phyloP scores from a whole-genome alignment of 148 eudicot species.

The Amaranthus cruentus region DNA sequence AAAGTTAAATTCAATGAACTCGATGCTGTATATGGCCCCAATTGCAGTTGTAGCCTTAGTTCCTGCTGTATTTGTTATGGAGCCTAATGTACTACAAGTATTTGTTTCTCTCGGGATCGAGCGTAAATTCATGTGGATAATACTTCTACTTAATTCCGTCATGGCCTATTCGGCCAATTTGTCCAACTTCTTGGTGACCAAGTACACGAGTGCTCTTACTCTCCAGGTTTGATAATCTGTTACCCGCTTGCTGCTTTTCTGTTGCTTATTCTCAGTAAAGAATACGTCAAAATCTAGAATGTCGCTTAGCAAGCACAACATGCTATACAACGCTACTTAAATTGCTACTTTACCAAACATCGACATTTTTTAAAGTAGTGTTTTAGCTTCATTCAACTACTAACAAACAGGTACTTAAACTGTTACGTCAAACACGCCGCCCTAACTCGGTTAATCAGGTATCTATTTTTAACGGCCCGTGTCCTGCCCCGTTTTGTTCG shows the following conservation, averaged over 20 bases:
- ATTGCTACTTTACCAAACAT: too few species aligned
- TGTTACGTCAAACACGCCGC: too few species aligned
- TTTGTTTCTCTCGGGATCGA: conserved; percentile 49
- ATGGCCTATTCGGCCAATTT: conserved; percentile 94
- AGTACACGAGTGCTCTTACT: conserved; percentile 93
- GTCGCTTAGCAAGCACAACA: too few species aligned
- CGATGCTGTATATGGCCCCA: conserved; percentile 89
- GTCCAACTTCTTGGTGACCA: conserved; percentile 95
- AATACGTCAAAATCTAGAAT: too few species aligned
- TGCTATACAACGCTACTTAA: too few species aligned
- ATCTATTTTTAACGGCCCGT: too few species aligned
- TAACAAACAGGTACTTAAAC: too few species aligned
- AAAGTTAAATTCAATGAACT: conserved; percentile 92
- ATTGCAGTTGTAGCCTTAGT: conserved; percentile 76
- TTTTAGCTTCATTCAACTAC: too few species aligned
- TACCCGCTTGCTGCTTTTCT: conserved; percentile 12
- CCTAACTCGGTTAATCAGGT: too few species aligned
- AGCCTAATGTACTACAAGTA: conserved; percentile 72
- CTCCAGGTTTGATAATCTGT: conserved; percentile 61
- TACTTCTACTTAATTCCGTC: conserved; percentile 68
- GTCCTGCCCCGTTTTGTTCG: too few species aligned
- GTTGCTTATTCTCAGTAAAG: neutral
- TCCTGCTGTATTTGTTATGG: conserved; percentile 81
- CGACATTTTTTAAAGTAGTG: too few species aligned
- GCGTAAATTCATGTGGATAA: conserved; percentile 72